Conservation (phyloP, 1,139 yeast species). For the Barnettozyma hawaiiensis region DNA sequence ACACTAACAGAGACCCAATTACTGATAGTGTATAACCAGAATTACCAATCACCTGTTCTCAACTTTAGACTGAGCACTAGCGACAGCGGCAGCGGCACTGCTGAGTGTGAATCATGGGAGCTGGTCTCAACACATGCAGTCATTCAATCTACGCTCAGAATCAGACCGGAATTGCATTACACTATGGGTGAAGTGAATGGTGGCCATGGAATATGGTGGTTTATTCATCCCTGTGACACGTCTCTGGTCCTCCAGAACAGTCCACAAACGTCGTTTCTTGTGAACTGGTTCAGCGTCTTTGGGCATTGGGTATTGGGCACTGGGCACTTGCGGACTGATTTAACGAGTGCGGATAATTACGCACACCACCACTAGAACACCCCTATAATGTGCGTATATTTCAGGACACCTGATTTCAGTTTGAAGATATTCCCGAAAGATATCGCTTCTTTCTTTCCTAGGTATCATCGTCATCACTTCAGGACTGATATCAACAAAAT, state of each 20-base stretch:
- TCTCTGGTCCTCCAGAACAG: slow-evolving; percentile 14
- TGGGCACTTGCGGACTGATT: too few relatives aligned
- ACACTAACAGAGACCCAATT: slow-evolving; percentile 1
- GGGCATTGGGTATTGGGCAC: slow-evolving; percentile 12
- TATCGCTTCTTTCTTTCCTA: too few relatives aligned
- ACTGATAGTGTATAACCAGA: slow-evolving; percentile 1
- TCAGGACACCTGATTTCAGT: too few relatives aligned
- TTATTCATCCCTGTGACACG: slow-evolving; percentile 29
- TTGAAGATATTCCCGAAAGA: too few relatives aligned
- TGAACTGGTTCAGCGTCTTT: slow-evolving; percentile 23
- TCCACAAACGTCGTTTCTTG: slow-evolving; percentile 6
- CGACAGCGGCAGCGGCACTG: not conserved
- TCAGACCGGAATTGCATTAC: slow-evolving; percentile 6
- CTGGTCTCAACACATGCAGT: not conserved
- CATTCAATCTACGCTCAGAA: not conserved
- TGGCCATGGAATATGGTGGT: slow-evolving; percentile 16
- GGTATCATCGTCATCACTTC: too few relatives aligned
- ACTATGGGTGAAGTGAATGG: slow-evolving; percentile 1
- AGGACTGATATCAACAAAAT: too few relatives aligned
- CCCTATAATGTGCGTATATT: too few relatives aligned
- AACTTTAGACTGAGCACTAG: slow-evolving; percentile 3
- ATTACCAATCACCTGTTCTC: slow-evolving; percentile 5
- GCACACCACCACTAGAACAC: not conserved
- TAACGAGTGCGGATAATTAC: slow-evolving; percentile 9
- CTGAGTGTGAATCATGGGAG: slow-evolving; percentile 7